phyloP scores from a whole-genome alignment of 768 basidiomycete genomes.

The Boletus reticuloceps region DNA sequence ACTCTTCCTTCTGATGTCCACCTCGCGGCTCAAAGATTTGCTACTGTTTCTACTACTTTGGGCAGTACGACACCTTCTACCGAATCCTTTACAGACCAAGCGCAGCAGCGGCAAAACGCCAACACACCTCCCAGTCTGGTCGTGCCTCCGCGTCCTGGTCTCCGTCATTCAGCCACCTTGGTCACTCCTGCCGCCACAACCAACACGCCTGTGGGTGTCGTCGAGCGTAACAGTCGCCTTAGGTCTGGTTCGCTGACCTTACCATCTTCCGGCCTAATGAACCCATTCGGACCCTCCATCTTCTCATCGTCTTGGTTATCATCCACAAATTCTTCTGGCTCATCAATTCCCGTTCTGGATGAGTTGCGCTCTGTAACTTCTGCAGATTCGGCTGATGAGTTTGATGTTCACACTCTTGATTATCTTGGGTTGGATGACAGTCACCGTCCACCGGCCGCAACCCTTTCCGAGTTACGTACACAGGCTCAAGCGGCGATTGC shows the following conservation, averaged over 20 bases:
- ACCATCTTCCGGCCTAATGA: slow-evolving; percentile 71
- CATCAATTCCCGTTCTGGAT: slow-evolving; percentile 66
- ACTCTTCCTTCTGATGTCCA: slow-evolving; percentile 96
- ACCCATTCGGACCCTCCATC: slow-evolving; percentile 84
- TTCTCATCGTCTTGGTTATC: slow-evolving; percentile 91
- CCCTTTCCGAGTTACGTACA: slow-evolving; percentile 82
- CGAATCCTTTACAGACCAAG: slow-evolving; percentile 48
- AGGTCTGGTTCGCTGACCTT: slow-evolving; percentile 92
- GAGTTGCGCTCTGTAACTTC: slow-evolving; percentile 81
- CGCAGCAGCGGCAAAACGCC: slow-evolving; percentile 37
- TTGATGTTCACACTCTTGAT: slow-evolving; percentile 92
- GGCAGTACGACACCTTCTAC: slow-evolving; percentile 47
- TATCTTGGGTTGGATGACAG: slow-evolving; percentile 92
- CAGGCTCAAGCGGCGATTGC: slow-evolving; percentile 91
- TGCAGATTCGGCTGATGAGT: slow-evolving; percentile 79
- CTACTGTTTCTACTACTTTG: slow-evolving; percentile 60
- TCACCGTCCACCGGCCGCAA: slow-evolving; percentile 71
- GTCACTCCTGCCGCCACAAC: slow-evolving; percentile 52
- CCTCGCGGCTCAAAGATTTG: slow-evolving; percentile 80
- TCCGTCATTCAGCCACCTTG: slow-evolving; percentile 78
- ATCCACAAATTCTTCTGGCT: slow-evolving; percentile 51
- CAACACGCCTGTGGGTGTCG: slow-evolving; percentile 29
- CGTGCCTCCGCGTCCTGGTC: slow-evolving; percentile 55
- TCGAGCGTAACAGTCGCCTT: slow-evolving; percentile 77
- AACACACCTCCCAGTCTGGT: slow-evolving; percentile 38